Evolutionary conservation across 1,284 basidiomycete genomes (phyloP).

Genomic region (Pseudozyma sp.): DNA sequence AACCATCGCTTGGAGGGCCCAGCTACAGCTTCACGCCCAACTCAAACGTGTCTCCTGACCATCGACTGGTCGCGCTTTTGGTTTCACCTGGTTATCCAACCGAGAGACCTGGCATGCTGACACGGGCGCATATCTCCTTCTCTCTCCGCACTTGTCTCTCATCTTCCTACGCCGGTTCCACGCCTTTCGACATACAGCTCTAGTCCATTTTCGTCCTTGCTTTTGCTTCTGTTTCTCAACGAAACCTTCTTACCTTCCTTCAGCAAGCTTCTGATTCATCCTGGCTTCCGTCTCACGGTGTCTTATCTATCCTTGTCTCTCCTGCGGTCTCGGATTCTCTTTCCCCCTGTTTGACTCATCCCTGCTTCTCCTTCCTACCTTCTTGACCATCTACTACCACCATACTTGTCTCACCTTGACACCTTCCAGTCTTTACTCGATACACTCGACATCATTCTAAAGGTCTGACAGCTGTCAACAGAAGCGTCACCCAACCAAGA

Average conservation of each 20-base stretch:
- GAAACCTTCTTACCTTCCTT: neutral
- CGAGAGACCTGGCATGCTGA: slow-evolving; percentile 45
- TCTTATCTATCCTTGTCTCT: slow-evolving; percentile 53
- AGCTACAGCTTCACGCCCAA: slow-evolving; percentile 1
- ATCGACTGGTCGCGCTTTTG: slow-evolving; percentile 11
- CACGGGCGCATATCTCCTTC: slow-evolving; percentile 13
- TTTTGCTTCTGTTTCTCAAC: slow-evolving; percentile 13
- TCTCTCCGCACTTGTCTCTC: slow-evolving; percentile 35
- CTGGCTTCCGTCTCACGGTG: slow-evolving; percentile 33
- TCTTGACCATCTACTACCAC: slow-evolving; percentile 30
- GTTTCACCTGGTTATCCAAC: slow-evolving; percentile 32
- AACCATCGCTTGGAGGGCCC: neutral
- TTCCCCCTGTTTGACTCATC: slow-evolving; percentile 26
- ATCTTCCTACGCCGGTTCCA: slow-evolving; percentile 19
- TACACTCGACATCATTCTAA: slow-evolving; percentile 6
- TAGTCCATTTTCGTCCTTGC: neutral
- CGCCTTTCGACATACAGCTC: neutral
- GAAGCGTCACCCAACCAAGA: neutral
- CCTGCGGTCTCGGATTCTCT: slow-evolving; percentile 37
- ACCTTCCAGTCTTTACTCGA: slow-evolving; percentile 12
- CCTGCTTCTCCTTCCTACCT: slow-evolving; percentile 18
- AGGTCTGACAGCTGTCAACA: slow-evolving; percentile 1
- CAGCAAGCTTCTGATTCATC: slow-evolving; percentile 31
- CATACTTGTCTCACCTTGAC: slow-evolving; percentile 42
- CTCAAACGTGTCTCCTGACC: neutral